These are phyloP conservation scores for Kandelia obovata DNA, from an alignment of 345 rosid species.

Conservation along the genomic window DNA sequence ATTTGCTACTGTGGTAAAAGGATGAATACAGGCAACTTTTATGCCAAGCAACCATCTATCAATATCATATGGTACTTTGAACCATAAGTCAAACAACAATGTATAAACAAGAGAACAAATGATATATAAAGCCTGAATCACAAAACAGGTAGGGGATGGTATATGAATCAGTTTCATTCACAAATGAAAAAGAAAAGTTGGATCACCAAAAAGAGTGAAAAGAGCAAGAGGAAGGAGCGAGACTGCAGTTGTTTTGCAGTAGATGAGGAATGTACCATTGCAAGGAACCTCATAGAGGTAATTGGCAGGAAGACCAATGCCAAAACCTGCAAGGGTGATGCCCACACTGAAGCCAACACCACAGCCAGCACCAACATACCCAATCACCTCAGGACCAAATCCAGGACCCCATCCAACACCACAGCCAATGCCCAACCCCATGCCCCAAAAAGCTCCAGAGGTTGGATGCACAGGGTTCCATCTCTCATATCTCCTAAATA, in stretches of 20 bases:
- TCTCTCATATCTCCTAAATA: constrained; percentile 69
- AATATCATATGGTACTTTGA: not conserved
- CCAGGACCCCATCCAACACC: constrained; percentile 99
- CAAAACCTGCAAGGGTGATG: constrained; percentile 72
- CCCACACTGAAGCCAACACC: constrained; percentile 92
- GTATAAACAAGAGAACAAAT: not conserved
- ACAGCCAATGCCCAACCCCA: constrained; percentile 90
- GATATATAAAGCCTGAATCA: not conserved
- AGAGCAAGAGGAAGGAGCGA: not conserved
- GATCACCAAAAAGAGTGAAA: not conserved
- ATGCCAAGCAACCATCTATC: not conserved
- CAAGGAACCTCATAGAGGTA: constrained; percentile 50
- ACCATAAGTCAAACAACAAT: not conserved
- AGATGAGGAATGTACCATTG: constrained; percentile 36
- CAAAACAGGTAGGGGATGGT: not conserved
- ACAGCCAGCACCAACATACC: constrained; percentile 89
- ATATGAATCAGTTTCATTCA: not conserved
- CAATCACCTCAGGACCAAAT: constrained; percentile 87
- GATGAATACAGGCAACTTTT: not conserved
- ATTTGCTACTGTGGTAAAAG: not conserved
- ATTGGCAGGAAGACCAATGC: constrained; percentile 87
- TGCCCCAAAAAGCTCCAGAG: constrained; percentile 86
- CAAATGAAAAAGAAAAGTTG: not conserved
- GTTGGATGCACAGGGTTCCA: constrained; percentile 97
- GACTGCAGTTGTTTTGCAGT: not conserved